Evolutionary conservation across 2,329 filamentous ascomycete genomes (phyloP).

Genomic region (Aspergillus pseudotamarii): DNA sequence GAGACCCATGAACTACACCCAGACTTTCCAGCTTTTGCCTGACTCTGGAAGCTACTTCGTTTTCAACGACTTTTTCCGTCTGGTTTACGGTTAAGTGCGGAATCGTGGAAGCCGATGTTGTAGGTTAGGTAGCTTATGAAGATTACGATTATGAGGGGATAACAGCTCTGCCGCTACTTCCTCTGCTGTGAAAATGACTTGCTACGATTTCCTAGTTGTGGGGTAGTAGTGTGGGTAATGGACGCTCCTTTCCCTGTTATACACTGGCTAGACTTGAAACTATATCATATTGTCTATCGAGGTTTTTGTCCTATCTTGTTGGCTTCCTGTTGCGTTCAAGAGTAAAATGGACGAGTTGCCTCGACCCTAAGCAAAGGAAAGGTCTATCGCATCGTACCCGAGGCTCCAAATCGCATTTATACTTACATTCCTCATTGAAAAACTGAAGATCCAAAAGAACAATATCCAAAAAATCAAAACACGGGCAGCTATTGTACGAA

Average conservation of each 20-base stretch:
- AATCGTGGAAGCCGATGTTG: neutral
- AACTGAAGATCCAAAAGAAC: neutral
- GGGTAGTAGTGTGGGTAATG: neutral
- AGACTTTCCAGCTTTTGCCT: slow-evolving; percentile 81
- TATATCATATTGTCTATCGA: neutral
- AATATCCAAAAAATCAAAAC: neutral
- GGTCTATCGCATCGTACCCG: neutral
- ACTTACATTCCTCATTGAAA: neutral
- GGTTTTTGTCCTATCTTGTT: neutral
- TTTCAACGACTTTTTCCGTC: slow-evolving; percentile 92
- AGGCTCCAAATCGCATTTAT: neutral
- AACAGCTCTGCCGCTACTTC: slow-evolving; percentile 1
- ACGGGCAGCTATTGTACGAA: neutral
- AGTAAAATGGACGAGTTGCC: neutral
- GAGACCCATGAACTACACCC: slow-evolving; percentile 86
- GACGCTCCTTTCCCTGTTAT: neutral
- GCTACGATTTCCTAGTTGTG: neutral
- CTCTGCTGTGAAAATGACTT: neutral
- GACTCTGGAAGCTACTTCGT: slow-evolving; percentile 78
- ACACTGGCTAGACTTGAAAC: slow-evolving; percentile 1
- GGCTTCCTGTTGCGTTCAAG: neutral
- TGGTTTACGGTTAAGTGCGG: slow-evolving; percentile 62
- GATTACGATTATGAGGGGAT: slow-evolving; percentile 19
- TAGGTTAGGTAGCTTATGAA: slow-evolving; percentile 13
- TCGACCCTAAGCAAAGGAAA: neutral